Evolutionary conservation across 73 alveolate genomes (phyloP).

Genomic region (Tetrahymena elliotti): DNA sequence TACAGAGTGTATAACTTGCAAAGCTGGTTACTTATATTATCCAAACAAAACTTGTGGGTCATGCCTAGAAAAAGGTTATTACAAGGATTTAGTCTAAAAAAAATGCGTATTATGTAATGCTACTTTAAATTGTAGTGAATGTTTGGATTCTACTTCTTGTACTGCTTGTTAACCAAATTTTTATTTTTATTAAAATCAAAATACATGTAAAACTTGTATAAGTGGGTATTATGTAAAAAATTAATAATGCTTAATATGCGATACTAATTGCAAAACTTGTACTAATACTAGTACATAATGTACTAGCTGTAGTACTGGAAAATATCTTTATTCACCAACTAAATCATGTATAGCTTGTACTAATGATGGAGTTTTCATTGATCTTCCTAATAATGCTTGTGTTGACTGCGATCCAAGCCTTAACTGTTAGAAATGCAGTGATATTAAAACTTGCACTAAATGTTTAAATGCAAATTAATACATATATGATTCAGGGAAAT

Average conservation of each 20-base stretch:
- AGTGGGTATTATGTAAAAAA: background rate
- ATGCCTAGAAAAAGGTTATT: background rate
- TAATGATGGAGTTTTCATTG: background rate
- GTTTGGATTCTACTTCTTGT: background rate
- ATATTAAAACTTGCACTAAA: background rate
- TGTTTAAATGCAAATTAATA: background rate
- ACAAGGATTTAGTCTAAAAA: background rate
- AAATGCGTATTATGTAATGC: background rate
- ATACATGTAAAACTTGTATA: background rate
- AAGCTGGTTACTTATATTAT: background rate
- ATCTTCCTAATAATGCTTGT: background rate
- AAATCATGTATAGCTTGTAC: background rate
- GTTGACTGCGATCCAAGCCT: background rate
- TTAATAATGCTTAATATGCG: background rate
- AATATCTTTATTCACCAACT: background rate
- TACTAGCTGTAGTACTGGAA: background rate
- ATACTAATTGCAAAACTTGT: background rate
- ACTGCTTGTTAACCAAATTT: background rate
- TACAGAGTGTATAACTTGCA: background rate
- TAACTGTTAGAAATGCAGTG: background rate
- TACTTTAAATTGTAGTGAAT: background rate
- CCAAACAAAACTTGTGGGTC: background rate
- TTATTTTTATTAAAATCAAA: background rate
- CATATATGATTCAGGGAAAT: background rate
- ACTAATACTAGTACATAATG: background rate